Percentiles rank a stretch among this genome's conserved stretches.
phyloP scores from a whole-genome alignment of 495 filamentous ascomycete species.

The Podospora sp. region DNA sequence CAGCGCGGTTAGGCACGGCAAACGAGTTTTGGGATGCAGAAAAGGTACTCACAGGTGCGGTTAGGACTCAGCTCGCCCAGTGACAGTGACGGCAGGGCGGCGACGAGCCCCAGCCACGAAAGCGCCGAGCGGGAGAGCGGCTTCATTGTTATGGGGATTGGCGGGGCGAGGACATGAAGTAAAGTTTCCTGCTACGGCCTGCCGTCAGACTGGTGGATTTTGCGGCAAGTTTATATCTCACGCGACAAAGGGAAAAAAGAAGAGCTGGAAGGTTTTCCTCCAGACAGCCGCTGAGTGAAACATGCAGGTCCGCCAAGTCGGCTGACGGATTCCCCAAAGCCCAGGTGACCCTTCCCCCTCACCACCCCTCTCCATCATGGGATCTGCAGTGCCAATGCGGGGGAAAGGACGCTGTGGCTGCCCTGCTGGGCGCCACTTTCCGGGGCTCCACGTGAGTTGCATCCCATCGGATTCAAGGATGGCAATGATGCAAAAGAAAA shows the following conservation, averaged over 20 bases:
- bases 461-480: too few relatives aligned
- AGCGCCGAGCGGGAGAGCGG: neutral
- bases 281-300: neutral
- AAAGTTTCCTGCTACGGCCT: neutral
- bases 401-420: neutral
- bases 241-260: neutral
- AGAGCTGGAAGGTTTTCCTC: neutral
- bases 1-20: neutral
- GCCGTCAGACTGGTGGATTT: neutral
- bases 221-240: neutral
- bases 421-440: neutral
- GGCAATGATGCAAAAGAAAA: neutral
- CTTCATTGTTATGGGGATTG: neutral
- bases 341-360: neutral
- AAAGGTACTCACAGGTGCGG: neutral
- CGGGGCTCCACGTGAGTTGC: neutral
- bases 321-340: neutral
- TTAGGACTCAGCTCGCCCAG: neutral
- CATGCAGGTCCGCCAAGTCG: neutral
- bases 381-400: neutral
- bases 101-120: neutral
- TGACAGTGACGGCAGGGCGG: neutral
- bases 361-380: neutral
- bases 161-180: neutral
- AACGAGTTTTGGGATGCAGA: neutral